Evolutionary conservation across 202 grass and related monocot genomes (phyloP).

Genomic region (Schoenoplectus triqueter): DNA sequence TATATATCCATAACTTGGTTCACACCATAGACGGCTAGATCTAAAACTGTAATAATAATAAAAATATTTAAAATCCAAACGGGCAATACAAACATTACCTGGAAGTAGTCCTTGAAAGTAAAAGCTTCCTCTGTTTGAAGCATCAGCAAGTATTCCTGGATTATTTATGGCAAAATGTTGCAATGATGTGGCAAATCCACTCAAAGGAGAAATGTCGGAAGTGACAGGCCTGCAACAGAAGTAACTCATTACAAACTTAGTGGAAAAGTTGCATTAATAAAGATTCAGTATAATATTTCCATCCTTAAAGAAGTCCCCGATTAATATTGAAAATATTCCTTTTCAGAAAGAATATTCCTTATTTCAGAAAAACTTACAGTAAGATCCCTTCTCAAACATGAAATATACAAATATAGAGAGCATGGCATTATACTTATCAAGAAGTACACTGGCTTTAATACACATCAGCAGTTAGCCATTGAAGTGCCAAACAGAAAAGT

Average conservation of each 20-base stretch:
- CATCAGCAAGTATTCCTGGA: conserved; percentile 42
- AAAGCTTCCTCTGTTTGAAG: conserved; percentile 36
- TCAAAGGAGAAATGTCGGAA: conserved; percentile 57
- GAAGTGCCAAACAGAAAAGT: background rate
- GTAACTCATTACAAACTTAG: conserved; percentile 8
- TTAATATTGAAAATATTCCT: background rate
- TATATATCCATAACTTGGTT: background rate
- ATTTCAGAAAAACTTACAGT: background rate
- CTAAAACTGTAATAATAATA: background rate
- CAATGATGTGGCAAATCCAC: conserved; percentile 52
- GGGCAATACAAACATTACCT: background rate
- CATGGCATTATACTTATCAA: background rate
- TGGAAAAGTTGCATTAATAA: background rate
- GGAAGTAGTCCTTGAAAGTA: conserved; percentile 20
- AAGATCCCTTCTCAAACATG: background rate
- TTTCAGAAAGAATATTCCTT: background rate
- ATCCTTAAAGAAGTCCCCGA: background rate
- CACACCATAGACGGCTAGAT: background rate
- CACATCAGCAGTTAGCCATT: background rate
- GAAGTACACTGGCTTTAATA: background rate
- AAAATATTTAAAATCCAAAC: background rate
- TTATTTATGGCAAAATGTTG: conserved; percentile 57
- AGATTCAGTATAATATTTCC: background rate
- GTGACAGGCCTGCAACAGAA: conserved; percentile 51
- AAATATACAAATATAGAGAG: background rate